Evolutionary conservation across 1,284 basidiomycete species (phyloP).

Genomic region (Ustilago nuda): DNA sequence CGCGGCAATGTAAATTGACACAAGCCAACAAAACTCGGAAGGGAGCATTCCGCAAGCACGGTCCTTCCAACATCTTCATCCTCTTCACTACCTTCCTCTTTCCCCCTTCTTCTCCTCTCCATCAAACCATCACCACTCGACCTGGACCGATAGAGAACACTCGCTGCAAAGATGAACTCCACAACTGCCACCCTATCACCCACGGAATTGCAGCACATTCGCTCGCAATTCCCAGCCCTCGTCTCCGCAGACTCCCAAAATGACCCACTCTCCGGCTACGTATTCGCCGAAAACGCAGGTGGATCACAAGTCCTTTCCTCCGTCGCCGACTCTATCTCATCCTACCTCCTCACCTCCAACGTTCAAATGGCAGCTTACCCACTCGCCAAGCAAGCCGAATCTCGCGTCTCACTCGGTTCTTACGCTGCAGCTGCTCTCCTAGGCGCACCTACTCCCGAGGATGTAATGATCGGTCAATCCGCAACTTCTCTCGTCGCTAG

Average conservation of each 20-base stretch:
- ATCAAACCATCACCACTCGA: neutral
- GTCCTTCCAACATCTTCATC: constrained; percentile 1
- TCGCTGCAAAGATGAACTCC: neutral
- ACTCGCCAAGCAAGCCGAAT: constrained; percentile 74
- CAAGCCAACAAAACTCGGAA: constrained; percentile 10
- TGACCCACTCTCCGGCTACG: neutral
- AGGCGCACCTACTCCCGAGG: constrained; percentile 75
- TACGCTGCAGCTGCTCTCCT: constrained; percentile 75
- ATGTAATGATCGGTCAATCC: constrained; percentile 76
- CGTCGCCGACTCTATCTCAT: constrained; percentile 75
- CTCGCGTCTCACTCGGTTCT: constrained; percentile 74
- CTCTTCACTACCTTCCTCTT: neutral
- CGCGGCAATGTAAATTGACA: constrained; percentile 7
- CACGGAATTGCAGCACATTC: constrained; percentile 8
- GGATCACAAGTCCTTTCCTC: constrained; percentile 75
- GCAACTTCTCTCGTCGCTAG: constrained; percentile 44
- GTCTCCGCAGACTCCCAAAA: constrained; percentile 12
- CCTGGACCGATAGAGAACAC: neutral
- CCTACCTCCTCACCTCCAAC: constrained; percentile 79
- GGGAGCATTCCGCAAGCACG: constrained; percentile 16
- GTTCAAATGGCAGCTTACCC: constrained; percentile 78
- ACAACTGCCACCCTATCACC: constrained; percentile 1
- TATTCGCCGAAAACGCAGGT: constrained; percentile 83
- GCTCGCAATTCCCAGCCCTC: constrained; percentile 29
- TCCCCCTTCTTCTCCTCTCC: neutral